phyloP scores from a whole-genome alignment of 495 filamentous ascomycete species.

The Oidiodendron maius region DNA sequence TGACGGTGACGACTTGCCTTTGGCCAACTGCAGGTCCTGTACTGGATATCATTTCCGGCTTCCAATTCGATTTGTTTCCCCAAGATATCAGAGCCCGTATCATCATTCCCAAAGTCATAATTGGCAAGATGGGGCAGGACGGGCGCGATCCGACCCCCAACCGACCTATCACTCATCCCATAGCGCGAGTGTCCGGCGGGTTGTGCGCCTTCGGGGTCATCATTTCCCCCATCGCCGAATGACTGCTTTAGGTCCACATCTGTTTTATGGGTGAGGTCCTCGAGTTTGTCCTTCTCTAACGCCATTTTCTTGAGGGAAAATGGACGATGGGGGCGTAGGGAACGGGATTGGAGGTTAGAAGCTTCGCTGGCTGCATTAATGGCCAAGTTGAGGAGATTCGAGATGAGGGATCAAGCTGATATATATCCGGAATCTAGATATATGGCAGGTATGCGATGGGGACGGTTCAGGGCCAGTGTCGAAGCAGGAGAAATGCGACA shows the following conservation, averaged over 20 bases:
- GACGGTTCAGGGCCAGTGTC: too few relatives aligned
- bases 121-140: conserved; percentile 25
- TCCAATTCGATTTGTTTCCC: conserved; percentile 75
- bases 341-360: conserved; percentile 16
- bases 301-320: conserved; percentile 39
- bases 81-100: conserved; percentile 41
- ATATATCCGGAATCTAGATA: too few relatives aligned
- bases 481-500: too few relatives aligned
- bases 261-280: conserved; percentile 7
- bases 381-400: conserved; percentile 13
- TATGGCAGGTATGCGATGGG: too few relatives aligned
- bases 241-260: conserved; percentile 4
- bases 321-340: conserved; percentile 14
- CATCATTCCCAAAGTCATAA: conserved; percentile 19
- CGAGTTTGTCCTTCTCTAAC: conserved; percentile 27
- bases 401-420: too few relatives aligned
- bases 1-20: conserved; percentile 54
- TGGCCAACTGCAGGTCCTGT: conserved; percentile 84
- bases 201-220: conserved; percentile 23
- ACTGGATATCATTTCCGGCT: conserved; percentile 74
- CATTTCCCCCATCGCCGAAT: conserved; percentile 3
- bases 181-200: conserved; percentile 17
- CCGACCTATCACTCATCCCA: conserved; percentile 4
- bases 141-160: conserved; percentile 41
- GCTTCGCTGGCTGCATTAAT: conserved; percentile 35